These are phyloP conservation scores for Vitis rotundifolia DNA, from an alignment of 164 flowering plant genomes.

Conservation along the genomic window DNA sequence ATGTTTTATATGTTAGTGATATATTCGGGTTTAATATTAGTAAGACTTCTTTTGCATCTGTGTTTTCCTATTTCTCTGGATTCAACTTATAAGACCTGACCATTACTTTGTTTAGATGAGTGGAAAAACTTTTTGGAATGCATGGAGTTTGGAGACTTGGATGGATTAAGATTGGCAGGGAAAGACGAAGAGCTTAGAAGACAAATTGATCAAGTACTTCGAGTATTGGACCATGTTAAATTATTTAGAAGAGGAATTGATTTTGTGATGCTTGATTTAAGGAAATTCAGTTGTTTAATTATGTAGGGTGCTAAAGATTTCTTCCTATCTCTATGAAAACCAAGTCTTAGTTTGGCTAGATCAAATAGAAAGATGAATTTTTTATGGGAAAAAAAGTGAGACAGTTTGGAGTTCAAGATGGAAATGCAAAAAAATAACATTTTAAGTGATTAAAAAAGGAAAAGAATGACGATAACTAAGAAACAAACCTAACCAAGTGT, in stretches of 20 bases:
- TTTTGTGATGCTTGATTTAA: too few species aligned
- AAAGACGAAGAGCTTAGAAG: constrained; percentile 61
- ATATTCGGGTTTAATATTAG: constrained; percentile 67
- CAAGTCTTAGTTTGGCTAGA: constrained; percentile 52
- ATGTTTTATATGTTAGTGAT: constrained; percentile 81
- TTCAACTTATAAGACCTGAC: constrained; percentile 3
- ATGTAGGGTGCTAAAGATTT: constrained; percentile 68
- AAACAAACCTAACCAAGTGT: too few species aligned
- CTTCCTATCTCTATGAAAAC: constrained; percentile 50
- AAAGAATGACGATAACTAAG: too few species aligned
- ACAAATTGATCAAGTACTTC: constrained; percentile 38
- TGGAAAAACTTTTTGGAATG: constrained; percentile 93
- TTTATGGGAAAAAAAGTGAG: too few species aligned
- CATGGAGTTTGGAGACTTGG: constrained; percentile 55
- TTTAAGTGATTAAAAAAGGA: too few species aligned
- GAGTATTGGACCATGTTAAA: too few species aligned
- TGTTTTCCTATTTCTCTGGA: background rate
- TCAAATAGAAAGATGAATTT: too few species aligned
- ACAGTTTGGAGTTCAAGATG: too few species aligned
- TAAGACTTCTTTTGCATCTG: background rate
- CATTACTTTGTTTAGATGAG: constrained; percentile 58
- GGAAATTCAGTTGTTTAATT: constrained; percentile 42
- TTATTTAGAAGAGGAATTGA: too few species aligned
- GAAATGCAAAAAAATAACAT: too few species aligned
- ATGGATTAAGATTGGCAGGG: constrained; percentile 30